Evolutionary conservation across 2,329 filamentous ascomycete genomes (phyloP), one percentile per base, ranked within the genome.

Genomic region (Akanthomyces dipterigenus): DNA sequence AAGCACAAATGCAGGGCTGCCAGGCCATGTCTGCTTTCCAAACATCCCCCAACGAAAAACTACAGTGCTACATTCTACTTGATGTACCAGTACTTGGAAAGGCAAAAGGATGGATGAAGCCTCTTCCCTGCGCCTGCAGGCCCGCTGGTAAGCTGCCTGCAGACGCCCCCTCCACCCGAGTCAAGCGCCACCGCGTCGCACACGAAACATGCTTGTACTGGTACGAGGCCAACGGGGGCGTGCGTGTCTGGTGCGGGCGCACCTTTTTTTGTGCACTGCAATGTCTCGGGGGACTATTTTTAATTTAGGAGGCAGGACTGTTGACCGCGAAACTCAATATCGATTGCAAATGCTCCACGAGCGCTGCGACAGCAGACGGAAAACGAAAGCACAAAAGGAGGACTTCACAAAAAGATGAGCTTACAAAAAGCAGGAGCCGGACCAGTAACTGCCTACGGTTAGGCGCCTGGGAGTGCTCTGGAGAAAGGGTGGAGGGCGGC

Each of bases 111-210:
- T 14, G n/a, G n/a, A n/a, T n/a, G n/a, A 56, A 42, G 20, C 3
- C 6, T 22, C 24, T 38, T 56, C 26, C 28, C 26, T 46, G 54
- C 28, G 40, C 42, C 5, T 45, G 54, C 54, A 46, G 24, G 11
- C 46, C 16, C 5, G 3, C 11, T 43, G 54, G 24, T 20, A 24
- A 56, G 18, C 22, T 46, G 34, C 26, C 54, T 26, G 54, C 54
- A 56, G 54, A 24, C 26, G 40, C 24, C 24, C 20, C 28, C 18
- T 42, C 54, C 28, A 46, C 42, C 54, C 28, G 54, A 55, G 38
- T 55, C 54, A 56, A 56, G 54, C 54, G 54, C 54, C 54, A 56
- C 54, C 36, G 14, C 9, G 28, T 46, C 28, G 26, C 42, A 48
- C 31, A 31, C 28, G 28, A 8, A 31, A 31, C 28, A 31, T 31